These are phyloP conservation scores for Gleditsia sinensis DNA, from an alignment of 306 rosid genomes.

Conservation along the genomic window DNA sequence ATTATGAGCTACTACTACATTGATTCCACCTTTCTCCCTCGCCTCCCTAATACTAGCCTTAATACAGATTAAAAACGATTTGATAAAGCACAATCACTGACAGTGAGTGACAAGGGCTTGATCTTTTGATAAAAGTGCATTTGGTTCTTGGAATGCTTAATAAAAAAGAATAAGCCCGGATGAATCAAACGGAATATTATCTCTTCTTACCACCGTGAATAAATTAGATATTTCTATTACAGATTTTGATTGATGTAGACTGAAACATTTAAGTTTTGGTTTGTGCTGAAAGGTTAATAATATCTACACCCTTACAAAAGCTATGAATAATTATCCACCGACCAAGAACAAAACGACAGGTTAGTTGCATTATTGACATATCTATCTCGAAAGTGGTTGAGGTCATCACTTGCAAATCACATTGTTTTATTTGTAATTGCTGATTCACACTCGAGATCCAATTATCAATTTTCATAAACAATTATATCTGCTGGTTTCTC, in stretches of 20 bases:
- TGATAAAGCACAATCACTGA: too few species aligned
- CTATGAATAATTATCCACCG: neutral
- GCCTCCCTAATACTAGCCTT: neutral
- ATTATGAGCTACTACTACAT: neutral
- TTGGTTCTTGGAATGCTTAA: too few species aligned
- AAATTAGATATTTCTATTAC: neutral
- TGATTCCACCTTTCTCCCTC: neutral
- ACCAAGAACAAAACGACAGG: neutral
- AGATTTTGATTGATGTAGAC: neutral
- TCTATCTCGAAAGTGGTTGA: neutral
- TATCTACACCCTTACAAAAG: neutral
- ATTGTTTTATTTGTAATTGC: neutral
- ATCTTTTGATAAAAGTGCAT: too few species aligned
- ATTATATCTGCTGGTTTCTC: too few species aligned
- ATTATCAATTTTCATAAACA: too few species aligned
- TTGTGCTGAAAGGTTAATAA: neutral
- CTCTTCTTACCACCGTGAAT: too few species aligned
- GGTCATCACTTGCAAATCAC: neutral
- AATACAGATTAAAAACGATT: neutral
- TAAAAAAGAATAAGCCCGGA: too few species aligned
- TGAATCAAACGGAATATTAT: too few species aligned
- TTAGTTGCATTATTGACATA: neutral
- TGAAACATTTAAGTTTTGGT: neutral
- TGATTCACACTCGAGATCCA: too few species aligned
- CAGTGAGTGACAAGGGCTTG: too few species aligned